phyloP scores from a whole-genome alignment of 192 early-diverging fungal genomes.

The Linnemannia schmuckeri region DNA sequence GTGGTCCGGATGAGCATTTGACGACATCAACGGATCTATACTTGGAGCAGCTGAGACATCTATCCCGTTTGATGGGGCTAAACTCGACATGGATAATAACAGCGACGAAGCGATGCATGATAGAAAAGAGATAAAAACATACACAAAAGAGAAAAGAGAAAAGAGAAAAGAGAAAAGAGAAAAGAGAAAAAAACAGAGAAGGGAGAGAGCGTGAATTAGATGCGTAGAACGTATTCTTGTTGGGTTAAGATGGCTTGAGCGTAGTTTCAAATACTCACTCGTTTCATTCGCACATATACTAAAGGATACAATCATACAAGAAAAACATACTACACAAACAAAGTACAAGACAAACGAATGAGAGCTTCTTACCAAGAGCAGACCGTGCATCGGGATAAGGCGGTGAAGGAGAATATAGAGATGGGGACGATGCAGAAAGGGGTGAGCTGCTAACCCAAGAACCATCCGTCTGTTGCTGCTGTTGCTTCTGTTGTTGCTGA shows the following conservation, averaged over 20 bases:
- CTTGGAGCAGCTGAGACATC: conserved; percentile 5
- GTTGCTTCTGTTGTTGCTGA: conserved; percentile 25
- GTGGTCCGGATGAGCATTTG: neutral
- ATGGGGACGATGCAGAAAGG: neutral
- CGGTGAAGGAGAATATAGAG: neutral
- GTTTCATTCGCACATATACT: neutral
- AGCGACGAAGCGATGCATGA: neutral
- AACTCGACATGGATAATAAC: neutral
- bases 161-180: neutral
- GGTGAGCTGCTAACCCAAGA: neutral
- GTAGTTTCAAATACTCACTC: neutral
- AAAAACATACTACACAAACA: neutral
- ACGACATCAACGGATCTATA: neutral
- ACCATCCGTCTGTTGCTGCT: neutral
- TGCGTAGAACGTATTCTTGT: neutral
- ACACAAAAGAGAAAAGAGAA: neutral
- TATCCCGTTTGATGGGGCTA: neutral
- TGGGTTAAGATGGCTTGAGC: neutral
- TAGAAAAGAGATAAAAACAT: neutral
- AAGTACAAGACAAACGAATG: neutral
- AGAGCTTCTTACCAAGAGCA: neutral
- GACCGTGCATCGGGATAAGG: neutral
- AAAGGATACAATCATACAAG: neutral
- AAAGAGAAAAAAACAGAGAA: neutral
- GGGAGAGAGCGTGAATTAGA: neutral